phyloP scores from a whole-genome alignment of 1,284 basidiomycete species.

The Inonotus obliquus region DNA sequence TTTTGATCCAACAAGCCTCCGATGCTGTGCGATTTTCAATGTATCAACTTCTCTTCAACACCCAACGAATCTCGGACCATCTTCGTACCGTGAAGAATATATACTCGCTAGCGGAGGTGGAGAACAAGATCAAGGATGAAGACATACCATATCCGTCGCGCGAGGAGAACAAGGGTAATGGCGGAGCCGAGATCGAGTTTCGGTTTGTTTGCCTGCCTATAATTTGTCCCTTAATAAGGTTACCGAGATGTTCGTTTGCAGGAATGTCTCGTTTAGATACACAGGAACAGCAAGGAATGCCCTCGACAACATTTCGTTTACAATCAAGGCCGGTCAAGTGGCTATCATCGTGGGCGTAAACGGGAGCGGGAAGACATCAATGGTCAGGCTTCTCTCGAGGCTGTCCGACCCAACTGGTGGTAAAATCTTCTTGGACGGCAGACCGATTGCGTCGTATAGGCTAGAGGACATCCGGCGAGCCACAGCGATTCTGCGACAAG shows the following conservation, averaged over 20 bases:
- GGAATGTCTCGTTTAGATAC: constrained; percentile 38
- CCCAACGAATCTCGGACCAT: constrained; percentile 8
- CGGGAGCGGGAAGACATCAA: constrained; percentile 46
- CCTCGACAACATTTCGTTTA: constrained; percentile 35
- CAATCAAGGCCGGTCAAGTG: constrained; percentile 39
- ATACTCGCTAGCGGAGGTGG: constrained; percentile 12
- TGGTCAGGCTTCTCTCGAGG: constrained; percentile 42
- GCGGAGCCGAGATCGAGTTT: constrained; percentile 28
- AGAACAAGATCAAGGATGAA: constrained; percentile 19
- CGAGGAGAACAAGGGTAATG: not conserved
- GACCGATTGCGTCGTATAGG: constrained; percentile 28
- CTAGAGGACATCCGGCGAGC: constrained; percentile 29
- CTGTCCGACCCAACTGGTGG: constrained; percentile 36
- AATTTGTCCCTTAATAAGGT: too few relatives aligned
- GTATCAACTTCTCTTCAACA: constrained; percentile 1
- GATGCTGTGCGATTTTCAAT: constrained; percentile 12
- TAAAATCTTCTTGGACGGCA: constrained; percentile 36
- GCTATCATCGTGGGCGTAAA: constrained; percentile 44
- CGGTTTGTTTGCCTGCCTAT: constrained; percentile 26
- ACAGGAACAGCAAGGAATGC: constrained; percentile 26
- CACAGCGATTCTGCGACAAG: constrained; percentile 36
- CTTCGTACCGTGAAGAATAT: constrained; percentile 16
- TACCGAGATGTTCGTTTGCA: too few relatives aligned
- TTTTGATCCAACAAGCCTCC: constrained; percentile 18
- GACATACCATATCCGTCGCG: constrained; percentile 10